Percentiles rank a stretch among this genome's conserved stretches.
phyloP scores from a whole-genome alignment of 2,329 filamentous ascomycete species.

The Talaromyces rugulosus region DNA sequence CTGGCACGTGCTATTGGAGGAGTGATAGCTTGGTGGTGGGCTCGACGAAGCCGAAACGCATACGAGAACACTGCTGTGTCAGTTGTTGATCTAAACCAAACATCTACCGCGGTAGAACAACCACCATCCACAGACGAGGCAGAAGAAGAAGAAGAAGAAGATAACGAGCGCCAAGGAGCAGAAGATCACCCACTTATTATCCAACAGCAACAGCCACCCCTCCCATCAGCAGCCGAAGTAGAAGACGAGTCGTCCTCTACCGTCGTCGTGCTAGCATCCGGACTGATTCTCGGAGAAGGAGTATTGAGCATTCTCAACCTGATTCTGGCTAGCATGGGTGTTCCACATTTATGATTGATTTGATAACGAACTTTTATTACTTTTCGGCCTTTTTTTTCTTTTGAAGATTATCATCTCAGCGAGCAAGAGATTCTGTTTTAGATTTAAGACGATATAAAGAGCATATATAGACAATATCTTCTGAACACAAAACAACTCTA shows the following conservation, averaged over 20 bases:
- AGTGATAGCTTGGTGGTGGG: slow-evolving; percentile 73
- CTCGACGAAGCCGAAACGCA: slow-evolving; percentile 23
- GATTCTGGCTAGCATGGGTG: slow-evolving; percentile 68
- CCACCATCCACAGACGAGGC: not conserved
- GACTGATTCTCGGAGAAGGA: slow-evolving; percentile 88
- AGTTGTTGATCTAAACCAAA: not conserved
- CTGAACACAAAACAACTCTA: not conserved
- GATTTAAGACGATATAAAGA: not conserved
- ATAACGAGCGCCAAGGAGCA: not conserved
- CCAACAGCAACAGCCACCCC: not conserved
- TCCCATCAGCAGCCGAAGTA: slow-evolving; percentile 2
- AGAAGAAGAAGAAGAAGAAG: not conserved
- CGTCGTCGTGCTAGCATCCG: slow-evolving; percentile 83
- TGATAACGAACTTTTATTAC: not conserved
- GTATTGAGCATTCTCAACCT: slow-evolving; percentile 89
- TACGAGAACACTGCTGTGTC: not conserved
- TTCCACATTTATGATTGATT: slow-evolving; percentile 62
- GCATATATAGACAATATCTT: not conserved
- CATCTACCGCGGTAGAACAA: not conserved
- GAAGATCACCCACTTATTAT: not conserved
- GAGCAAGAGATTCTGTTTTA: not conserved
- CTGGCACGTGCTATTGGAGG: slow-evolving; percentile 82
- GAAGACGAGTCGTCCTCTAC: slow-evolving; percentile 48
- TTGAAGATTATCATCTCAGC: not conserved
- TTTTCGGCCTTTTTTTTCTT: not conserved